phyloP scores from a whole-genome alignment of 2,329 filamentous ascomycete genomes.

The Bisporella sp. region DNA sequence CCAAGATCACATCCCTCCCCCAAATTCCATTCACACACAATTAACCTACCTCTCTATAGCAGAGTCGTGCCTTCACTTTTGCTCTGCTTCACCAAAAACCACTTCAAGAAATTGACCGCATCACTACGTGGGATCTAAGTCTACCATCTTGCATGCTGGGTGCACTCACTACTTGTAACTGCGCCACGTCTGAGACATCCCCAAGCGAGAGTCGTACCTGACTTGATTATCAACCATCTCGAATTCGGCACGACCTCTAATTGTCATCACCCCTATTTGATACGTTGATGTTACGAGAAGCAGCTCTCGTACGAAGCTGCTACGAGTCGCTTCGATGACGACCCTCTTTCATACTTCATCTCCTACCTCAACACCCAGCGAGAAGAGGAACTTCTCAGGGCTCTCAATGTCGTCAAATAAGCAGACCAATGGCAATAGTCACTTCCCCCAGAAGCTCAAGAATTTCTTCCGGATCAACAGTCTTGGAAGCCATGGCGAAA shows the following conservation, averaged over 20 bases:
- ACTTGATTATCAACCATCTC: slow-evolving; percentile 12
- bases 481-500: slow-evolving; percentile 31
- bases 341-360: slow-evolving; percentile 22
- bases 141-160: too few species aligned
- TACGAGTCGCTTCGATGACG: slow-evolving; percentile 19
- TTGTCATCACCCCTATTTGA: neutral
- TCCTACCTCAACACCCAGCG: slow-evolving; percentile 15
- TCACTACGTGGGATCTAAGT: too few species aligned
- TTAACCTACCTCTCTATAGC: too few species aligned
- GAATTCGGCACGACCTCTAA: slow-evolving; percentile 8
- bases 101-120: too few species aligned
- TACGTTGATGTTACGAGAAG: slow-evolving; percentile 11
- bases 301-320: slow-evolving; percentile 24
- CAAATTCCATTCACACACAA: too few species aligned
- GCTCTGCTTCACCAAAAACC: too few species aligned
- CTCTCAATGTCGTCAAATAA: slow-evolving; percentile 39
- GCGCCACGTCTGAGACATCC: neutral
- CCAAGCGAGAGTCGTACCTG: neutral
- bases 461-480: slow-evolving; percentile 66
- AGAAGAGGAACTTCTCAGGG: slow-evolving; percentile 27
- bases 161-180: neutral
- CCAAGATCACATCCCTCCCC: too few species aligned
- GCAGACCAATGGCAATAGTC: slow-evolving; percentile 43
- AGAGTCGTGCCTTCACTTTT: too few species aligned
- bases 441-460: slow-evolving; percentile 62